Conservation (phyloP, 768 basidiomycete species). For the Gymnopilus dilepis region DNA sequence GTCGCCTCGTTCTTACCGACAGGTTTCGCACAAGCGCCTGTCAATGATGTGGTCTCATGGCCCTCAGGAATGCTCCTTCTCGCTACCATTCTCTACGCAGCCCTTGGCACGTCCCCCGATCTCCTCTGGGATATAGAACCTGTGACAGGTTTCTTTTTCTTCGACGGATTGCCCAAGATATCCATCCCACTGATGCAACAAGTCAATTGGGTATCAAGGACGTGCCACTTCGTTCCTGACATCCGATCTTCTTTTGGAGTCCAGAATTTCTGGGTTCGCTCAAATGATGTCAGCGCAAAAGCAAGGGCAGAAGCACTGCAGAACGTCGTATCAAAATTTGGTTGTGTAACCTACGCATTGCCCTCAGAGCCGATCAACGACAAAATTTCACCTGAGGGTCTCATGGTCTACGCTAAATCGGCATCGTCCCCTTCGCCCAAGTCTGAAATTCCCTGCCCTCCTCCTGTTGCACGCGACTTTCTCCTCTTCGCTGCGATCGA, state of each 20-base stretch:
- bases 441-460: slow-evolving; percentile 10
- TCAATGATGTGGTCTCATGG: slow-evolving; percentile 36
- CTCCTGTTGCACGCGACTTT: slow-evolving; percentile 28
- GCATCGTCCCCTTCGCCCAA: not conserved
- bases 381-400: slow-evolving; percentile 18
- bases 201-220: slow-evolving; percentile 26
- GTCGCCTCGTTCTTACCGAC: slow-evolving; percentile 10
- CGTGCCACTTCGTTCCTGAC: slow-evolving; percentile 33
- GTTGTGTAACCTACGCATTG: slow-evolving; percentile 9
- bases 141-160: slow-evolving; percentile 28
- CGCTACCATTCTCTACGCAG: slow-evolving; percentile 33
- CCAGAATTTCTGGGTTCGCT: slow-evolving; percentile 33
- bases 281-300: slow-evolving; percentile 22
- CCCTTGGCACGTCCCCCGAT: slow-evolving; percentile 29
- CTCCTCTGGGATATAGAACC: slow-evolving; percentile 35
- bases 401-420: slow-evolving; percentile 6
- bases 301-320: slow-evolving; percentile 27
- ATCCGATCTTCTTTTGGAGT: slow-evolving; percentile 27
- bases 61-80: slow-evolving; percentile 34
- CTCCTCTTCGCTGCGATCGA: slow-evolving; percentile 29
- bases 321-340: slow-evolving; percentile 14
- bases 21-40: slow-evolving; percentile 32
- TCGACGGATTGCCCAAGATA: slow-evolving; percentile 27
- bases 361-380: slow-evolving; percentile 5
- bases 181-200: slow-evolving; percentile 31